phyloP scores from a whole-genome alignment of 2,329 filamentous ascomycete species.

The Penicillium sp. region DNA sequence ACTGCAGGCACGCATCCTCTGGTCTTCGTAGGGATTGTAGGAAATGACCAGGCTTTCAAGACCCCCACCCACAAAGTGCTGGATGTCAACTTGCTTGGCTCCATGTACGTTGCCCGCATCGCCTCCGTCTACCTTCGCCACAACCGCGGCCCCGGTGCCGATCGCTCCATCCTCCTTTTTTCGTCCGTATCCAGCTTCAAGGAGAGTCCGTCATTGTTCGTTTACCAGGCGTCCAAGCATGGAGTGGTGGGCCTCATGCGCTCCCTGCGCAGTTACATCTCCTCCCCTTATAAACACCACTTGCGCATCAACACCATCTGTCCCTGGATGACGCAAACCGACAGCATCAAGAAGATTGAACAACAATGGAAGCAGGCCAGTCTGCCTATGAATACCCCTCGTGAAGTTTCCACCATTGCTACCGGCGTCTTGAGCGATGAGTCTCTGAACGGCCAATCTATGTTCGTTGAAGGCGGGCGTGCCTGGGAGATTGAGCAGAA shows the following conservation, averaged over 20 bases:
- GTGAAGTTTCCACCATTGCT: slow-evolving; percentile 43
- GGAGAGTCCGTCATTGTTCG: slow-evolving; percentile 47
- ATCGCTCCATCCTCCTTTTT: slow-evolving; percentile 46
- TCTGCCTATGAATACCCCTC: slow-evolving; percentile 41
- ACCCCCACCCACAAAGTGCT: slow-evolving; percentile 39
- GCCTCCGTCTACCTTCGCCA: slow-evolving; percentile 52
- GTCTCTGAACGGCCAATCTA: slow-evolving; percentile 40
- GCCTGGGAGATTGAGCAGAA: slow-evolving; percentile 48
- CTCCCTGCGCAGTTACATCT: slow-evolving; percentile 40
- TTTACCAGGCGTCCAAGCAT: slow-evolving; percentile 52
- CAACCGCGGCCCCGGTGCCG: slow-evolving; percentile 30
- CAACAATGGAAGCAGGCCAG: slow-evolving; percentile 38
- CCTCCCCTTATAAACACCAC: slow-evolving; percentile 34
- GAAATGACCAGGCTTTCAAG: no score
- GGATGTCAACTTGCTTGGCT: slow-evolving; percentile 50
- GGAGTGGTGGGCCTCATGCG: slow-evolving; percentile 53
- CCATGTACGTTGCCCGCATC: slow-evolving; percentile 49
- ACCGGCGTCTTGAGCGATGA: slow-evolving; percentile 36
- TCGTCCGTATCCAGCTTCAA: slow-evolving; percentile 51
- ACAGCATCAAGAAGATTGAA: slow-evolving; percentile 36
- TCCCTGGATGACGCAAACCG: slow-evolving; percentile 46
- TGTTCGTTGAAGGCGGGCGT: slow-evolving; percentile 46
- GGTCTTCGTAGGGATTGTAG: no score
- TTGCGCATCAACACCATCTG: slow-evolving; percentile 48
- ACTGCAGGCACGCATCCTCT: no score